Base-by-base conservation (phyloP, 129 eudicot genomes). In the Ambrosia artemisiifolia region DNA sequence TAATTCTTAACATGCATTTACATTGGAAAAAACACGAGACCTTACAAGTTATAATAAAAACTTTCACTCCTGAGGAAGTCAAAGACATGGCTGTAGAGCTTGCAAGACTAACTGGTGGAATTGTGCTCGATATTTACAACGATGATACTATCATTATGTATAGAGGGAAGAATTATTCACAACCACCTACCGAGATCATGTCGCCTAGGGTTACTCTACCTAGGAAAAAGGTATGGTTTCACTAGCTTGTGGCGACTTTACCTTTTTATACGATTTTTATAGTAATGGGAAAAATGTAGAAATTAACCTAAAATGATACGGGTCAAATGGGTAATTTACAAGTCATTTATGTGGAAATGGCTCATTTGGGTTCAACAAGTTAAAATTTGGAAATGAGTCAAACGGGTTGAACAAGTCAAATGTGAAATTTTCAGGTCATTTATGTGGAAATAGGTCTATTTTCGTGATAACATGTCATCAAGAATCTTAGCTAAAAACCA, bases 1-100 rank as follows among this genome's bases (percentile, higher is more conserved):
- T 94, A 18, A 87, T 94, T 72, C 79, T 94, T 34, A 94, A 94
- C 82, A 94, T 94, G 98, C 98, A 94, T 82, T 86, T 94, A 82
- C 98, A 94, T 66, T 94, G 98, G 98, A 94, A 94, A 76, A 94
- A 88, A 74, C 98, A 94, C 81, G 92, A 94, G 77, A 94, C 98
- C 14, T 56, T 94, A 65, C 82, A 90, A 78, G 98, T 94, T 65
- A 69, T 90, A 18, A 92, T 90, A 36, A 94, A 90, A 79, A 90
- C 96, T 16, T 94, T 90, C 78, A 35, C 96, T 0, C 93, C 96
- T 0, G 91, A 87, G 13, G 96, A 94, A 67, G 96, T 94, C 59
- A 85, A 79, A 78, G 98, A 88, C 64, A 90, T 94, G 69, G 98
- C 96, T 16, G 96, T 79, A 0, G 98, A 94, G 83, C 85, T 94